These are phyloP conservation scores for Prototheca stagnorum DNA, from an alignment of 163 green algal species.

Conservation along the genomic window DNA sequence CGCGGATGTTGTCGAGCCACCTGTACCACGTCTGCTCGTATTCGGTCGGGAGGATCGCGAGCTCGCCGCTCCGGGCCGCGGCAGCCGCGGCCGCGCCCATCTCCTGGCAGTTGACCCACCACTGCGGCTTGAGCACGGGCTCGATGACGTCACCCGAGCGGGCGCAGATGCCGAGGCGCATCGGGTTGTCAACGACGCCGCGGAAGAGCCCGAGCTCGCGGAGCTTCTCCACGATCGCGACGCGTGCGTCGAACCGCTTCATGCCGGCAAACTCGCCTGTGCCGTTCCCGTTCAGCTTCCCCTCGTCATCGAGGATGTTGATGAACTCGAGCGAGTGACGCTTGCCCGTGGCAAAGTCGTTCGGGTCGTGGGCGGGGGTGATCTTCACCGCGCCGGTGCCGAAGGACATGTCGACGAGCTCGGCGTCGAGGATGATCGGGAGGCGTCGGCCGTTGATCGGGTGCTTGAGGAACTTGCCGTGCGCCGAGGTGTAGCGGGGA, in stretches of 20 bases:
- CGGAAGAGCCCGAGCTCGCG: constrained; percentile 72
- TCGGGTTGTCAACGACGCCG: constrained; percentile 64
- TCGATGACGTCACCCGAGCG: constrained; percentile 91
- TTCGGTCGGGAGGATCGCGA: constrained; percentile 75
- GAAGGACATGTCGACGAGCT: constrained; percentile 93
- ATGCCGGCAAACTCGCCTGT: constrained; percentile 63
- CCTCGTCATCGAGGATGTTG: constrained; percentile 89
- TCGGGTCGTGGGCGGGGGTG: constrained; percentile 95
- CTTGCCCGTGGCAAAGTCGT: constrained; percentile 90
- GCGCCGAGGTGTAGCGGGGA: constrained; percentile 57
- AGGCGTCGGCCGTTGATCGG: constrained; percentile 71
- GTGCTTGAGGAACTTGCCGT: constrained; percentile 75
- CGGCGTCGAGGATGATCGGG: constrained; percentile 84
- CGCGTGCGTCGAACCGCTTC: constrained; percentile 73
- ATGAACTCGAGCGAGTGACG: constrained; percentile 90
- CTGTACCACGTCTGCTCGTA: constrained; percentile 63
- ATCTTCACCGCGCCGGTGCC: constrained; percentile 87
- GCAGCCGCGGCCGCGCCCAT: constrained; percentile 62
- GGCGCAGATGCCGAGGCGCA: constrained; percentile 85
- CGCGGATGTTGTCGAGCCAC: constrained; percentile 93
- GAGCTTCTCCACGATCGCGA: constrained; percentile 65
- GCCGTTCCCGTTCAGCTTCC: constrained; percentile 68
- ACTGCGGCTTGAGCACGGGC: constrained; percentile 90
- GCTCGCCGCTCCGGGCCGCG: constrained; percentile 51
- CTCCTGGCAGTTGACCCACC: constrained; percentile 68